Evolutionary conservation across 208 protist species (phyloP).

Genomic region (Polymyxa betae): DNA sequence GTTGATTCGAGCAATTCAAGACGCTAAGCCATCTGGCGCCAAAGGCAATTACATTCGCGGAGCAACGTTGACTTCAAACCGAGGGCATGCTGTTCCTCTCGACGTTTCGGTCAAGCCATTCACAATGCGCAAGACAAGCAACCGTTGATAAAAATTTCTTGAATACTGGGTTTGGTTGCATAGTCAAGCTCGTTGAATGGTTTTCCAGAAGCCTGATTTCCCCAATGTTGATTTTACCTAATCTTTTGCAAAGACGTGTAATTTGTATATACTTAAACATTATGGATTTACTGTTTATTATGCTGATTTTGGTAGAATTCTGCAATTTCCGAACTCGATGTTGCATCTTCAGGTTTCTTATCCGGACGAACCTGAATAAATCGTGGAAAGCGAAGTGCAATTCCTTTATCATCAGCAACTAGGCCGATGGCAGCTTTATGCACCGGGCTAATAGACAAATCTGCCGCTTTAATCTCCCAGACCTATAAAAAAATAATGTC

Average conservation of each 20-base stretch:
- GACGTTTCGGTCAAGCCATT: not conserved
- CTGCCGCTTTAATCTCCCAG: conserved; percentile 98
- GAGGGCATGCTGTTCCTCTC: not conserved
- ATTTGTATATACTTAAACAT: too few species aligned
- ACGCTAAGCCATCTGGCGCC: not conserved
- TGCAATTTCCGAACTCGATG: conserved; percentile 80
- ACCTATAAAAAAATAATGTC: conserved; percentile 73
- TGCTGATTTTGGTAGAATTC: conserved; percentile 68
- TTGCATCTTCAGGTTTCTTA: conserved; percentile 90
- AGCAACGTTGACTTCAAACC: not conserved
- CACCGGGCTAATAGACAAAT: conserved; percentile 94
- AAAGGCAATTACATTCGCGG: not conserved
- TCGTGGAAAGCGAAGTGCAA: conserved; percentile 97
- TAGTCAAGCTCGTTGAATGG: too few species aligned
- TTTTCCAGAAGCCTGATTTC: too few species aligned
- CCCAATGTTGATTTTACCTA: too few species aligned
- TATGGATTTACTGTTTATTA: conserved; percentile 44
- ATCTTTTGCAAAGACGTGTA: too few species aligned
- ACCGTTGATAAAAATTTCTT: too few species aligned
- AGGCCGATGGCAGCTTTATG: conserved; percentile 89
- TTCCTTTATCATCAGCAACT: conserved; percentile 81
- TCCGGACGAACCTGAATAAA: conserved; percentile 96
- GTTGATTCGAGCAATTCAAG: not conserved
- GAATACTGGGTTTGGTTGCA: too few species aligned
- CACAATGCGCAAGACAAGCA: too few species aligned